phyloP scores from a whole-genome alignment of 2,329 filamentous ascomycete species.

The Penicillium sp. region DNA sequence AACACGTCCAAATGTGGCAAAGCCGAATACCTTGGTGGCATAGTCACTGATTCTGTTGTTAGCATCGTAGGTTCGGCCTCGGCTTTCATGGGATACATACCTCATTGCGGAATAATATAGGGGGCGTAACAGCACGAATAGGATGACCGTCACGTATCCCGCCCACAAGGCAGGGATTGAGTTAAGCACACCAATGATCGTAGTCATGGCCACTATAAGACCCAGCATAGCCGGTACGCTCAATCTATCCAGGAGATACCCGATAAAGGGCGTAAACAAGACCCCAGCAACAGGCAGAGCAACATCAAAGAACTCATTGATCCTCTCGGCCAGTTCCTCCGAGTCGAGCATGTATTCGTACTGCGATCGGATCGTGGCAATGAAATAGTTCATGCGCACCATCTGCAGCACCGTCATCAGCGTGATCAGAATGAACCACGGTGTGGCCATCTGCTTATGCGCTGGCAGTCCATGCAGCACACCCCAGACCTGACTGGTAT shows the following conservation, averaged over 20 bases:
- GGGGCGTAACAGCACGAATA: constrained; percentile 84
- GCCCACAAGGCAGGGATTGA: constrained; percentile 62
- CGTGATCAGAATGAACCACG: constrained; percentile 81
- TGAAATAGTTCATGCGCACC: constrained; percentile 86
- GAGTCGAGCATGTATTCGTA: constrained; percentile 71
- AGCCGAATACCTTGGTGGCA: constrained; percentile 85
- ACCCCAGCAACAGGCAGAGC: constrained; percentile 77
- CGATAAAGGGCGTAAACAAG: constrained; percentile 77
- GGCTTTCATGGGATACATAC: constrained; percentile 32
- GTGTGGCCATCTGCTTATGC: constrained; percentile 65
- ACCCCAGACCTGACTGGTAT: constrained; percentile 74
- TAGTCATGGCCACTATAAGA: constrained; percentile 65
- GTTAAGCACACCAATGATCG: constrained; percentile 69
- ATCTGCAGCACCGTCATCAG: constrained; percentile 73
- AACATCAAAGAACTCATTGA: constrained; percentile 81
- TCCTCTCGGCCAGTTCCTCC: constrained; percentile 54
- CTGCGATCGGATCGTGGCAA: constrained; percentile 77
- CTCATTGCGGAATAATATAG: constrained; percentile 89
- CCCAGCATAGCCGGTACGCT: constrained; percentile 66
- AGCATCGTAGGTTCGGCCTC: not conserved
- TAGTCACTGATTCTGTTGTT: constrained; percentile 57
- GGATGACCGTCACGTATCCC: constrained; percentile 65
- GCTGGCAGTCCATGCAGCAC: constrained; percentile 69
- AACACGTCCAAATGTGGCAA: constrained; percentile 83
- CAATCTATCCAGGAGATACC: constrained; percentile 69